Base-by-base conservation (phyloP, 1,139 yeast species). In the Hyphopichia khmerensis region DNA sequence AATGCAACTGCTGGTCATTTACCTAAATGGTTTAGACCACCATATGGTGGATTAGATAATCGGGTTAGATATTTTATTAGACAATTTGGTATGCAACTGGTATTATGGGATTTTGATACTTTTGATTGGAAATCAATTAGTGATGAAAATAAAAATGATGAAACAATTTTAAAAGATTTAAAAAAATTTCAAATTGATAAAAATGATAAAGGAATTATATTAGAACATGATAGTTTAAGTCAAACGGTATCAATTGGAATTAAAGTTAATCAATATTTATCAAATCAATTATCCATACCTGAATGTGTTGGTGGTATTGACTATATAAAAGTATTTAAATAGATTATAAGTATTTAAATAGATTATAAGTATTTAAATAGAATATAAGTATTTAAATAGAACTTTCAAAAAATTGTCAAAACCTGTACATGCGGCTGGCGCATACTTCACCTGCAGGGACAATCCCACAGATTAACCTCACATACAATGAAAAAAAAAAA, bases 21-120 rank as follows among this genome's bases (percentile, higher is more conserved):
- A n/a, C 98, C 98, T 13, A 84, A 85, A 55, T 93, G 93, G 86
- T 91, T 87, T 62, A 75, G 99, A 48, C 99, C 99, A 0, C 99
- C 99, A 0, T 91, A 88, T 61, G 98, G 98, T 0, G 97, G 96
- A 0, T 74, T 87, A 37, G 99, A 91, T 64, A 84, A 89, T 59
- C 70, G 98, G 41, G 85, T 91, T 1, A 69, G 98, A 43, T 70
- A 84, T 1, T 87, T 91, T 42, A 76, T 89, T 14, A 70, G 95
- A 41, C 88, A 86, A 62, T 87, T 91, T 63, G 96, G 96, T 0
- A 77, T 91, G 75, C 91, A 84, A 55, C 80, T 87, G 13, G 97
- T 87, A 19, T 66, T 93, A 37, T 91, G 98, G 99, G 95, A 90
- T 59, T 80, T 79, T 53, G 98, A 91, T 61, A 82, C 96, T 0